Conservation (phyloP, 108 stramenopile species). For the Nitzschia putrida region DNA sequence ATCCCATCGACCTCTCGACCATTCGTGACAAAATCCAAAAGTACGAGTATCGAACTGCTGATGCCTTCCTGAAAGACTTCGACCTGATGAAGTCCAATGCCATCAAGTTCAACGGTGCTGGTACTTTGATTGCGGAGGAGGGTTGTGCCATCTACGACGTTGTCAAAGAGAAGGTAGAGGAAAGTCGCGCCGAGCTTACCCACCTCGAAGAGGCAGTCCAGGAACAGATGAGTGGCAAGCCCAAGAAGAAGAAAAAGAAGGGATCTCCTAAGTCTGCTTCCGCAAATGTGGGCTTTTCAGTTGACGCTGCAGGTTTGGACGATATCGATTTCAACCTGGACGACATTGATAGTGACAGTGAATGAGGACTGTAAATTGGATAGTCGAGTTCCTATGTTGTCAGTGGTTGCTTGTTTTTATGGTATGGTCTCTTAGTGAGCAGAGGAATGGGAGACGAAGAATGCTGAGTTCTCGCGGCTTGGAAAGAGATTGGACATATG, state of each 20-base stretch:
- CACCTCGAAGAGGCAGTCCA: constrained; percentile 74
- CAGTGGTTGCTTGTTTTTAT: no score
- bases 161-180: constrained; percentile 61
- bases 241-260: constrained; percentile 43
- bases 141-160: constrained; percentile 71
- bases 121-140: constrained; percentile 56
- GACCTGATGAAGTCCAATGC: constrained; percentile 85
- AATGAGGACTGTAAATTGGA: background rate
- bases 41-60: constrained; percentile 78
- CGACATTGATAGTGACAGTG: constrained; percentile 22
- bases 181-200: constrained; percentile 64
- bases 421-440: no score
- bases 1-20: constrained; percentile 79
- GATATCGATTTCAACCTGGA: constrained; percentile 21
- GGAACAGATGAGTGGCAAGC: constrained; percentile 66
- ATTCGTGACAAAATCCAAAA: constrained; percentile 82
- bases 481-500: no score
- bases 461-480: no score
- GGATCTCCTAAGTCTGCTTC: constrained; percentile 1
- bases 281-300: background rate
- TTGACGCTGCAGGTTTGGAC: constrained; percentile 6
- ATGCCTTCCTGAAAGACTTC: constrained; percentile 73
- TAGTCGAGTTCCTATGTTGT: no score
- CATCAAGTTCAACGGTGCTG: constrained; percentile 78
- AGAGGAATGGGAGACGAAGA: no score